Percentiles rank a stretch among this genome's conserved stretches.
Conservation (phyloP, 805 yeast species). For the Kazachstania martiniae region DNA sequence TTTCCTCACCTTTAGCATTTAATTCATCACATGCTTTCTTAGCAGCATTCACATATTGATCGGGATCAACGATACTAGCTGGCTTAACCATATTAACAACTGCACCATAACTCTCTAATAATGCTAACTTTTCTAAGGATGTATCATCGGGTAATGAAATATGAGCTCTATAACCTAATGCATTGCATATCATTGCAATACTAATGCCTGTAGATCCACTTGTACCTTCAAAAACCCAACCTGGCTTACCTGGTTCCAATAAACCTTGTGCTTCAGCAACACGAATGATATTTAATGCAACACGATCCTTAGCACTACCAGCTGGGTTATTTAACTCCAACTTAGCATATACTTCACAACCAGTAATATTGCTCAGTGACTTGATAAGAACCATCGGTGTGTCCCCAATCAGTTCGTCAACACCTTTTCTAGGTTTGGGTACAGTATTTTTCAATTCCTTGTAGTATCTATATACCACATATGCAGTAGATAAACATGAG, state of each 20-base stretch:
- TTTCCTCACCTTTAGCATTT: constrained; percentile 25
- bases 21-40: constrained; percentile 46
- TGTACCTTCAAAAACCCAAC: constrained; percentile 79
- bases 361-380: constrained; percentile 61
- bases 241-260: constrained; percentile 45
- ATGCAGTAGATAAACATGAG: background rate
- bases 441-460: background rate
- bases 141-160: constrained; percentile 96
- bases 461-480: constrained; percentile 1
- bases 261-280: constrained; percentile 53
- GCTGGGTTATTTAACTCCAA: constrained; percentile 83
- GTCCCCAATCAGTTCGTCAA: constrained; percentile 76
- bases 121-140: constrained; percentile 65
- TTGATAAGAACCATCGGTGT: constrained; percentile 73
- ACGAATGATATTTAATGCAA: constrained; percentile 73
- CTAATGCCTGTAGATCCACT: constrained; percentile 96
- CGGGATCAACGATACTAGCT: constrained; percentile 88
- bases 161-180: constrained; percentile 81
- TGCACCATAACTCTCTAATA: constrained; percentile 71
- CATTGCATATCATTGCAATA: constrained; percentile 78
- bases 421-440: constrained; percentile 33
- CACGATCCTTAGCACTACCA: constrained; percentile 92
- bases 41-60: constrained; percentile 87
- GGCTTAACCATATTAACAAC: constrained; percentile 78
- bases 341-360: constrained; percentile 79